These are phyloP conservation scores for Alternaria infectoria DNA, from an alignment of 2,329 filamentous ascomycete genomes.

Conservation along the genomic window DNA sequence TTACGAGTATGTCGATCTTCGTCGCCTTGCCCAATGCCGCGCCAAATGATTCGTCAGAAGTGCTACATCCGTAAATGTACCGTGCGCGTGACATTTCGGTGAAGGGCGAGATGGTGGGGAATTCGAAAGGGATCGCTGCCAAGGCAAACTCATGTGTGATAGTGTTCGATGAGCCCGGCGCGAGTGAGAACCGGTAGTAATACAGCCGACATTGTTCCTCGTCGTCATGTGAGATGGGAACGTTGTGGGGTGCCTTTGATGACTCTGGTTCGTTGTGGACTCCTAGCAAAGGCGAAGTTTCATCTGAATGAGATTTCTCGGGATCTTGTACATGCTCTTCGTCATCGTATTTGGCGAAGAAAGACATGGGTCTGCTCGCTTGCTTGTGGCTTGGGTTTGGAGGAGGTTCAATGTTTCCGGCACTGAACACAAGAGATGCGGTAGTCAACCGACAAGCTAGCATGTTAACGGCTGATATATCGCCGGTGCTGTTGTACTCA, in stretches of 20 bases:
- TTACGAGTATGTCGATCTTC: slow-evolving; percentile 70
- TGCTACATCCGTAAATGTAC: slow-evolving; percentile 73
- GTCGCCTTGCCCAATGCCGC: slow-evolving; percentile 67
- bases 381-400: slow-evolving; percentile 30
- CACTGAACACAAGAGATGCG: slow-evolving; percentile 67
- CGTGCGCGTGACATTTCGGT: slow-evolving; percentile 63
- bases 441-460: slow-evolving; percentile 72
- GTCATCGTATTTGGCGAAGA: slow-evolving; percentile 55
- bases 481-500: slow-evolving; percentile 42
- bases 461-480: slow-evolving; percentile 62
- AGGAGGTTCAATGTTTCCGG: slow-evolving; percentile 67
- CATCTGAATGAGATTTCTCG: slow-evolving; percentile 36
- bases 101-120: slow-evolving; percentile 64
- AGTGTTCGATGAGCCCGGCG: slow-evolving; percentile 32
- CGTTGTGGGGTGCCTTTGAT: slow-evolving; percentile 14
- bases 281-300: slow-evolving; percentile 29
- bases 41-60: slow-evolving; percentile 62
- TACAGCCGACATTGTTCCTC: slow-evolving; percentile 73
- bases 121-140: slow-evolving; percentile 70
- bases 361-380: slow-evolving; percentile 49
- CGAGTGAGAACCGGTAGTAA: slow-evolving; percentile 68
- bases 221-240: slow-evolving; percentile 51
- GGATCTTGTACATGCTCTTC: slow-evolving; percentile 31
- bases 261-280: slow-evolving; percentile 6
- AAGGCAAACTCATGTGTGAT: slow-evolving; percentile 71